phyloP scores from a whole-genome alignment of 2,329 filamentous ascomycete genomes.

The Nannizzia gypsea region DNA sequence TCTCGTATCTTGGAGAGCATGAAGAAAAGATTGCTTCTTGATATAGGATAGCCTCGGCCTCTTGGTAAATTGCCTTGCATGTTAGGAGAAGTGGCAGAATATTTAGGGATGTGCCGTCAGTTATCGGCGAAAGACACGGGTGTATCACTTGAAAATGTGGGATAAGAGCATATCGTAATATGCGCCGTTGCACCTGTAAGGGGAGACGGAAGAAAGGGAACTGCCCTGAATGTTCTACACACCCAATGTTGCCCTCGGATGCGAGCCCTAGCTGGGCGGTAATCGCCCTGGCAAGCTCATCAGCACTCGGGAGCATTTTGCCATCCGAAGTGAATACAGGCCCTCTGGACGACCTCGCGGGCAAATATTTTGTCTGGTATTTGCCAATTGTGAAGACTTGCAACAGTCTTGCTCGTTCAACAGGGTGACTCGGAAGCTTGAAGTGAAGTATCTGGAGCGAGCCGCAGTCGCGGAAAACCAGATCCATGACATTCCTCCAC shows the following conservation, averaged over 20 bases:
- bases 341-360: neutral
- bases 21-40: slow-evolving; percentile 1
- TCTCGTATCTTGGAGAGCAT: slow-evolving; percentile 4
- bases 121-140: neutral
- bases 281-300: neutral
- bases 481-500: slow-evolving; percentile 3
- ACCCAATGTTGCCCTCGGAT: neutral
- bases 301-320: neutral
- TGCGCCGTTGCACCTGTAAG: neutral
- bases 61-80: neutral
- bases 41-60: slow-evolving; percentile 2
- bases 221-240: neutral
- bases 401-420: neutral
- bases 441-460: neutral
- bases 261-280: neutral
- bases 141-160: neutral
- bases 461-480: slow-evolving; percentile 1
- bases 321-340: neutral
- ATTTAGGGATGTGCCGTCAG: neutral
- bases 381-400: neutral
- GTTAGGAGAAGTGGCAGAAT: slow-evolving; percentile 3
- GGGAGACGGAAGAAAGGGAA: neutral
- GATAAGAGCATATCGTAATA: neutral
- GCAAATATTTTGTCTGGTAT: neutral
- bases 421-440: neutral